These are phyloP conservation scores for Microcera coccophila DNA, from an alignment of 2,329 filamentous ascomycete species.

Conservation along the genomic window DNA sequence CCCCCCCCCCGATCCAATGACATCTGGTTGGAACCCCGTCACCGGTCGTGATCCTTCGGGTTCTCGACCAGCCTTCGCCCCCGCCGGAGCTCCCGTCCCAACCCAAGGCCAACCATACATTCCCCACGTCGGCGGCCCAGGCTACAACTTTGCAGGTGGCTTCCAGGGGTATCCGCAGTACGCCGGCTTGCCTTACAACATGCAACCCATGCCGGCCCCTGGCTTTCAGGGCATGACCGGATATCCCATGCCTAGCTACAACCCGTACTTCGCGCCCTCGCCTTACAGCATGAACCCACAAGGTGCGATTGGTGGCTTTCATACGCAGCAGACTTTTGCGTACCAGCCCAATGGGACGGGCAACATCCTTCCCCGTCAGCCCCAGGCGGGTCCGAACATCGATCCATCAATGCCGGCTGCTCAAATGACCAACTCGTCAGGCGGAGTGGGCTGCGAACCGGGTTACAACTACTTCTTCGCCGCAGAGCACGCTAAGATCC, in stretches of 20 bases:
- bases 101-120: constrained; percentile 38
- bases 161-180: constrained; percentile 17
- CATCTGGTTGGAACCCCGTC: constrained; percentile 39
- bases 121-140: constrained; percentile 35
- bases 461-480: constrained; percentile 64
- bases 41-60: constrained; percentile 36
- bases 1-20: constrained; percentile 26
- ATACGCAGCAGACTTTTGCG: constrained; percentile 26
- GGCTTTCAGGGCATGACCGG: neutral
- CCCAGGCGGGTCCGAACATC: constrained; percentile 40
- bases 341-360: constrained; percentile 38
- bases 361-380: constrained; percentile 36
- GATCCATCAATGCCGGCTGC: constrained; percentile 47
- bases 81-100: constrained; percentile 32
- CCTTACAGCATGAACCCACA: constrained; percentile 14
- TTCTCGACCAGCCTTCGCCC: constrained; percentile 31
- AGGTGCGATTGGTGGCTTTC: constrained; percentile 20
- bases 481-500: constrained; percentile 54
- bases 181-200: constrained; percentile 27
- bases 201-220: neutral
- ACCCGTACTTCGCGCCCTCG: neutral
- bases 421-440: constrained; percentile 54
- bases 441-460: constrained; percentile 55
- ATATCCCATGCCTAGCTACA: constrained; percentile 1
- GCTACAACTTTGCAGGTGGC: constrained; percentile 29